Conservation (phyloP, 2,329 filamentous ascomycete genomes). For the Trichoderma koningii region DNA sequence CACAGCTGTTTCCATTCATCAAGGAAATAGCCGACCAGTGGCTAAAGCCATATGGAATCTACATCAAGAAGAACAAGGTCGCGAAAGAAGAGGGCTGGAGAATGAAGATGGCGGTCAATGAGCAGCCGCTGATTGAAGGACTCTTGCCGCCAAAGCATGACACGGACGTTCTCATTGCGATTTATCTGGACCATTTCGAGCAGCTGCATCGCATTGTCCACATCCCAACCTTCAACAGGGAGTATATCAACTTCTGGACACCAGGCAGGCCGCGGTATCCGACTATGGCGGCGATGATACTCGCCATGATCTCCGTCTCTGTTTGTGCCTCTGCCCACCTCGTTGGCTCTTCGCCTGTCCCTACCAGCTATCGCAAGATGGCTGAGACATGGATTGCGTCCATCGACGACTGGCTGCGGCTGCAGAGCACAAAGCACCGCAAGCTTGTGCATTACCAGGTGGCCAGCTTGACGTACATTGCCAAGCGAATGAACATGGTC, state of each 20-base stretch:
- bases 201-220: constrained; percentile 17
- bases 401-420: constrained; percentile 8
- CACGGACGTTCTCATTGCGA: constrained; percentile 12
- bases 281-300: constrained; percentile 16
- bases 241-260: constrained; percentile 19
- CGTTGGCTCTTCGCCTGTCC: background rate
- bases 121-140: constrained; percentile 1
- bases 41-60: constrained; percentile 18
- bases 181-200: constrained; percentile 12
- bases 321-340: background rate
- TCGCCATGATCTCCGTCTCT: constrained; percentile 6
- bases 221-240: constrained; percentile 11
- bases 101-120: constrained; percentile 8
- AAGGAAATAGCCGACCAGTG: constrained; percentile 19
- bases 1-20: constrained; percentile 17
- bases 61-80: constrained; percentile 16
- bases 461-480: background rate
- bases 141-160: constrained; percentile 13
- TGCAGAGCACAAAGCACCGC: constrained; percentile 20
- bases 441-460: constrained; percentile 21
- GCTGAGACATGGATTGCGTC: constrained; percentile 10
- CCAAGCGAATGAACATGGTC: constrained; percentile 13
- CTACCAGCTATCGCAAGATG: constrained; percentile 5
- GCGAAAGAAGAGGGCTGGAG: constrained; percentile 11
- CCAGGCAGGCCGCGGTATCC: background rate